Base-by-base conservation (phyloP, 208 protist genomes). In the Kentomonas sorsogonicus region DNA sequence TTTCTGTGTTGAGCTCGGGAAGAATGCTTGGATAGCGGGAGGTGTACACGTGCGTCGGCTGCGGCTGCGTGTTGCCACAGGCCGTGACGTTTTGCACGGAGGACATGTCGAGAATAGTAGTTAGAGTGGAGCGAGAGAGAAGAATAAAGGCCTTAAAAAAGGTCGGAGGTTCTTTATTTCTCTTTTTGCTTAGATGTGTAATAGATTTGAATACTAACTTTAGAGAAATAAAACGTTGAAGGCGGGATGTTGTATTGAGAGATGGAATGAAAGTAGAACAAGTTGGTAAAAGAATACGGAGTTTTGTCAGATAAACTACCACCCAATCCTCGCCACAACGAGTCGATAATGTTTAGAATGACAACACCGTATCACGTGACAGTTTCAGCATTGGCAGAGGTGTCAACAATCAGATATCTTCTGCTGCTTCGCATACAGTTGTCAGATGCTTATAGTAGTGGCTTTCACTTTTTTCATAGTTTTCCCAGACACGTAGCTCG, bases 231-330 rank as follows among this genome's bases (percentile, higher is more conserved):
- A 36, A 36, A 36, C 11, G 33, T 36, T 15, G 11, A 36, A 36
- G 11, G 47, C 30, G 63, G 34, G 15, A 63, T 66, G 15, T 60
- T 40, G 27, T 63, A n/a, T n/a, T n/a, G n/a, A n/a, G n/a, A n/a
- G n/a, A n/a, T n/a, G n/a, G n/a, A 36, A 36, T 15, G 11, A 36
- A 36, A n/a, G n/a, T n/a, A n/a, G n/a, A n/a, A n/a, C n/a, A n/a
- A n/a, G n/a, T n/a, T n/a, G n/a, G n/a, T n/a, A n/a, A n/a, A n/a
- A n/a, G n/a, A n/a, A n/a, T n/a, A n/a, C n/a, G n/a, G n/a, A n/a
- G n/a, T n/a, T n/a, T n/a, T n/a, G n/a, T n/a, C n/a, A n/a, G n/a
- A n/a, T n/a, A n/a, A n/a, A n/a, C n/a, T n/a, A n/a, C n/a, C n/a
- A n/a, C n/a, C n/a, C n/a, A n/a, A n/a, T n/a, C n/a, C n/a, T n/a